Evolutionary conservation across 371 early-diverging fungal genomes (phyloP).

Genomic region (Apophysomyces variabilis): DNA sequence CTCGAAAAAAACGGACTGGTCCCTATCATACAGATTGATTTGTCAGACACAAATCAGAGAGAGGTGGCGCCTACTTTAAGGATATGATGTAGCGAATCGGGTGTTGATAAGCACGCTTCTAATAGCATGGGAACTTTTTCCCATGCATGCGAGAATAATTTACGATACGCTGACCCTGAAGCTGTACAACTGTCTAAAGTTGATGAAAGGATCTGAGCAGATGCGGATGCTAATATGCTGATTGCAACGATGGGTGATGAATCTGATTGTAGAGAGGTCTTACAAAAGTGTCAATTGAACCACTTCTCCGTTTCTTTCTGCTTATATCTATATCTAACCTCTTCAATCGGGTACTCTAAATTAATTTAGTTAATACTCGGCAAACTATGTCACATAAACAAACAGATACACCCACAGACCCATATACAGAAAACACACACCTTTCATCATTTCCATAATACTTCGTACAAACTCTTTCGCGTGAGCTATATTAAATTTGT

Average conservation of each 20-base stretch:
- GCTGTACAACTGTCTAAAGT: not conserved
- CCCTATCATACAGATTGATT: not conserved
- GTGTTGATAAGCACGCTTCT: not conserved
- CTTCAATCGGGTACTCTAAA: not conserved
- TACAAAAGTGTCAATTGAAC: not conserved
- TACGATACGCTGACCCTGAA: not conserved
- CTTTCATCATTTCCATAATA: conserved; percentile 3
- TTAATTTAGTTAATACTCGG: not conserved
- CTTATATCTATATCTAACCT: not conserved
- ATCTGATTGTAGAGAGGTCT: not conserved
- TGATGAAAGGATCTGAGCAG: not conserved
- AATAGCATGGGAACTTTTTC: not conserved
- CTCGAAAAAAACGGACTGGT: not conserved
- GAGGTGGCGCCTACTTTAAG: not conserved
- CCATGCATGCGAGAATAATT: not conserved
- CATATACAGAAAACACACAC: not conserved
- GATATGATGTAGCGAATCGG: not conserved
- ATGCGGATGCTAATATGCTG: not conserved
- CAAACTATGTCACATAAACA: no score
- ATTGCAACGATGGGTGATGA: not conserved
- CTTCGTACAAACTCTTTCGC: not conserved
- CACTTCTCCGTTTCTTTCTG: not conserved
- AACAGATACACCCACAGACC: no score
- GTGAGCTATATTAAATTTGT: not conserved
- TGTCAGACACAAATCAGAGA: no score